phyloP scores from a whole-genome alignment of 208 protist species.

The Trypanosoma platydactyli region DNA sequence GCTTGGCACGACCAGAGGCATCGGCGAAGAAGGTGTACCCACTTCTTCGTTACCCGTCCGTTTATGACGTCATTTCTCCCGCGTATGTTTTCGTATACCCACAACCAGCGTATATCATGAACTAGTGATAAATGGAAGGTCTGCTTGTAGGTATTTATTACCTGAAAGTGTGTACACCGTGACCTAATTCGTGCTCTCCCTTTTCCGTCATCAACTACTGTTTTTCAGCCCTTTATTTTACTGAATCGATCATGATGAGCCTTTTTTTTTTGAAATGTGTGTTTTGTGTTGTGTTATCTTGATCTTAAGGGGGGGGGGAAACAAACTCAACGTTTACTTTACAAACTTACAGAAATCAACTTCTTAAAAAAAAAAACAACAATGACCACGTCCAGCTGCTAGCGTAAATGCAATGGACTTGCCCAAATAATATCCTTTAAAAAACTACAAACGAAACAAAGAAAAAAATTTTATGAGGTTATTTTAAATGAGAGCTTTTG shows the following conservation, averaged over 20 bases:
- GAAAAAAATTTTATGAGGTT: too few relatives aligned
- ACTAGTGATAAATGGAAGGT: constrained; percentile 22
- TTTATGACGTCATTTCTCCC: constrained; percentile 39
- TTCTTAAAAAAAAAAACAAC: constrained; percentile 18
- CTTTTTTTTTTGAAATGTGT: not conserved
- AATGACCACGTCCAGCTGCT: not conserved
- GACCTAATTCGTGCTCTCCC: not conserved
- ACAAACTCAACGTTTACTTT: constrained; percentile 8
- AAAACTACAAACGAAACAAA: too few relatives aligned
- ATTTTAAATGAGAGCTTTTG: too few relatives aligned
- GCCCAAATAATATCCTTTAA: too few relatives aligned
- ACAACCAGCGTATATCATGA: constrained; percentile 19
- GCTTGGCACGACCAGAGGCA: constrained; percentile 53
- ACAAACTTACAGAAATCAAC: constrained; percentile 18
- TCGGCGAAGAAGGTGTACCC: constrained; percentile 77
- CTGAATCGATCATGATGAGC: too few relatives aligned
- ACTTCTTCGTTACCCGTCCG: constrained; percentile 59
- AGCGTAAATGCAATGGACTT: not conserved
- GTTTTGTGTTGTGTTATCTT: constrained; percentile 4
- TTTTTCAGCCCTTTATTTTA: too few relatives aligned
- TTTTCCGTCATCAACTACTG: constrained; percentile 1
- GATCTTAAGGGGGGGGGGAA: too few relatives aligned
- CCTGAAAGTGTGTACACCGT: not conserved
- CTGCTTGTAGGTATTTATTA: not conserved
- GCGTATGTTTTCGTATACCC: constrained; percentile 31